A percentile compares a stretch with the other conserved stretches of the same genome.
These are phyloP conservation scores for Leishmania gerbilli DNA, from an alignment of 208 protist genomes.

Conservation along the genomic window DNA sequence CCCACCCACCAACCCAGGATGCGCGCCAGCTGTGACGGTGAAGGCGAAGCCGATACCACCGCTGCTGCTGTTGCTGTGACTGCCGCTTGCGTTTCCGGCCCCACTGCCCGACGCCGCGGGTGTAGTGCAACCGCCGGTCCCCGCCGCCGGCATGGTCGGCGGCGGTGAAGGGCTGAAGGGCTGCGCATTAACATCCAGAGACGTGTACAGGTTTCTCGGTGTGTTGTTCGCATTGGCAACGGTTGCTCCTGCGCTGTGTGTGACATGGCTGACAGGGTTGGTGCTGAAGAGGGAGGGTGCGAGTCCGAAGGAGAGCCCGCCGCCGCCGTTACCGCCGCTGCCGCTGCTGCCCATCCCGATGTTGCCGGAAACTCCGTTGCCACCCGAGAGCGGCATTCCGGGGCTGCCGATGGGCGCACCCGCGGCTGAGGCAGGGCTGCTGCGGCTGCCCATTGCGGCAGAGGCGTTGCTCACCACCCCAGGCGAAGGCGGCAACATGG, in stretches of 20 bases:
- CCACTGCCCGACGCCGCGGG: slow-evolving; percentile 6
- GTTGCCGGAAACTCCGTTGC: slow-evolving; percentile 7
- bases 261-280: slow-evolving; percentile 33
- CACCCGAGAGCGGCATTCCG: slow-evolving; percentile 19
- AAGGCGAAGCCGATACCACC: slow-evolving; percentile 28
- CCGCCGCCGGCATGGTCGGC: not conserved
- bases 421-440: slow-evolving; percentile 25
- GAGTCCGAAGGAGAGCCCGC: slow-evolving; percentile 28
- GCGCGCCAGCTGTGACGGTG: slow-evolving; percentile 30
- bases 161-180: slow-evolving; percentile 52
- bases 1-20: slow-evolving; percentile 12
- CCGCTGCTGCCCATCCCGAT: not conserved
- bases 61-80: slow-evolving; percentile 9
- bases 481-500: slow-evolving; percentile 30
- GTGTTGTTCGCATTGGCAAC: slow-evolving; percentile 3
- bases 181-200: slow-evolving; percentile 59
- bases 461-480: slow-evolving; percentile 24
- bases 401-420: slow-evolving; percentile 22
- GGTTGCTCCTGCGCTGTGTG: slow-evolving; percentile 3
- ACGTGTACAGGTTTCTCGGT: slow-evolving; percentile 27
- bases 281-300: slow-evolving; percentile 39
- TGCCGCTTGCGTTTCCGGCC: slow-evolving; percentile 4
- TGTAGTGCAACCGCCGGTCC: slow-evolving; percentile 1
- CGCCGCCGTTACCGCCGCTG: slow-evolving; percentile 4
- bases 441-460: slow-evolving; percentile 17